Evolutionary conservation across 805 yeast species (phyloP), one percentile per base, ranked within the genome.

Genomic region (Starmerella roubikii): DNA sequence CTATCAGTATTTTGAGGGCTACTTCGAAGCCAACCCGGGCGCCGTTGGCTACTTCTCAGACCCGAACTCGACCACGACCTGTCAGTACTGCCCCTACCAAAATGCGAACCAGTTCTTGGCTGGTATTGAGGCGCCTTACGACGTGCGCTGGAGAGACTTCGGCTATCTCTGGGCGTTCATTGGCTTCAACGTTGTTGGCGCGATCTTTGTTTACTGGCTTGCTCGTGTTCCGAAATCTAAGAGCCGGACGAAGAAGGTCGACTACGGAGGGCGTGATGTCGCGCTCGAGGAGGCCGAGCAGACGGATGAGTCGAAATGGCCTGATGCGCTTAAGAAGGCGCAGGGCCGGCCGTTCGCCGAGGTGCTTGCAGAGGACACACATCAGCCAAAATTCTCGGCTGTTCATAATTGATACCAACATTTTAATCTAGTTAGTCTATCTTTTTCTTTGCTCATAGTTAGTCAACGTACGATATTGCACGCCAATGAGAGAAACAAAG

Each of bases 151-250:
- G 83, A 69, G 83, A 59, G 73, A 77, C 47, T 59, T 76, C 44
- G 83, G 84, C 19, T 63, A 76, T 49, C 65, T 66, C 51, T 69
- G 72, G 65, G 75, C 64, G 31, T 77, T 68, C 59, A 65, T 73
- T 38, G 43, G 60, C 28, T 73, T 76, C 64, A 75, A 76, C 67
- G 67, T 54, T 61, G 32, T 32, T 18, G 58, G 48, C 23, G 47
- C 54, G 45, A 37, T 56, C 8, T 28, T 40, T 23, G 30, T 59
- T 17, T 59, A 60, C 48, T 59, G 59, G 52, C 41, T 56, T 20
- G 49, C 46, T 3, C 53, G 55, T 25, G 55, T 52, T 8, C 55
- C 55, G 29, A 52, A 52, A 37, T 49, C 53, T 23, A 41, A 44
- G 37, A 43, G 48, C 34, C 53, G 53, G 12, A 46, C 45, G 28